Conservation (phyloP, 1,284 basidiomycete genomes). For the Bjerkandera adusta region DNA sequence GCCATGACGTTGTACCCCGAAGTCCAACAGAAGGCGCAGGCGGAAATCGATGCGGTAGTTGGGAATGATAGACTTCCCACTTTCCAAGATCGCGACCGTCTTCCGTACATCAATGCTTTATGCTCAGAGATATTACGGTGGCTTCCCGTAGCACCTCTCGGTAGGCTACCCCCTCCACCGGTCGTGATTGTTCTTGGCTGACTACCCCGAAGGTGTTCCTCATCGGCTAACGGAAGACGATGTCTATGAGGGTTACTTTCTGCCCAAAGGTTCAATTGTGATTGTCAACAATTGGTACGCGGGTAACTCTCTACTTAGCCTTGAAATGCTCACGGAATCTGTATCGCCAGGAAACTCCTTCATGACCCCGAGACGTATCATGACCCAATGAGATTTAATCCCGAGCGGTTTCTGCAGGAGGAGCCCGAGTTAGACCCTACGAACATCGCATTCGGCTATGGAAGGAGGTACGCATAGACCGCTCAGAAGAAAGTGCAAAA, state of each 20-base stretch:
- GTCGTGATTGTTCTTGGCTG: neutral
- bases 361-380: conserved; percentile 33
- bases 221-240: conserved; percentile 13
- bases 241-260: conserved; percentile 15
- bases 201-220: conserved; percentile 4
- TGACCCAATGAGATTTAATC: conserved; percentile 36
- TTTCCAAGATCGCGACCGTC: conserved; percentile 15
- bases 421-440: conserved; percentile 8
- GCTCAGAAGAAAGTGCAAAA: neutral
- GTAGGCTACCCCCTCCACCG: conserved; percentile 5
- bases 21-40: conserved; percentile 25
- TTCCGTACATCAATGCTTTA: conserved; percentile 23
- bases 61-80: conserved; percentile 20
- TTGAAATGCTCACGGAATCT: neutral
- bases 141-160: conserved; percentile 20
- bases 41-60: conserved; percentile 28
- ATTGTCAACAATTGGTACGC: conserved; percentile 21
- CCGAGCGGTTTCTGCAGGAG: conserved; percentile 36
- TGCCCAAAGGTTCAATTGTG: conserved; percentile 22
- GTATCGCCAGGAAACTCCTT: conserved; percentile 36
- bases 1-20: conserved; percentile 27
- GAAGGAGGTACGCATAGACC: conserved; percentile 7
- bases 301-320: too few relatives aligned
- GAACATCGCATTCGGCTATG: conserved; percentile 12
- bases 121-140: conserved; percentile 22